These are phyloP conservation scores for Kwoniella shivajii DNA, from an alignment of 1,284 basidiomycete genomes.

Conservation along the genomic window DNA sequence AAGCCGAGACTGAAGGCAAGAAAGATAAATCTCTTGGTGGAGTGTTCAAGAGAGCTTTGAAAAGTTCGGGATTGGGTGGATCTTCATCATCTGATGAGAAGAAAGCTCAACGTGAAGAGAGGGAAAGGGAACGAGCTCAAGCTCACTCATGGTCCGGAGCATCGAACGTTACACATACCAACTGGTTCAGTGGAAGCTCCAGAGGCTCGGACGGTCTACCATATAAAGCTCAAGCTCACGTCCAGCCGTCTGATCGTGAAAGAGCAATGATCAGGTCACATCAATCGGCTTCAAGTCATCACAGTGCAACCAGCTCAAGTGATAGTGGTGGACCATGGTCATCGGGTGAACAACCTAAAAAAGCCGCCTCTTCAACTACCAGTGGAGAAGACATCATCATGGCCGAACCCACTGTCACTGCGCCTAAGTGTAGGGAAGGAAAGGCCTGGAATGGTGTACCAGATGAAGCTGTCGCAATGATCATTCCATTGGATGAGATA, in stretches of 20 bases:
- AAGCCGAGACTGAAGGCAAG: constrained; percentile 16
- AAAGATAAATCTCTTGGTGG: constrained; percentile 32
- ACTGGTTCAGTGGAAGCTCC: constrained; percentile 8
- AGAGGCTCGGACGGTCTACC: constrained; percentile 8
- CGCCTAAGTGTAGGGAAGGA: constrained; percentile 35
- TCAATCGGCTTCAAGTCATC: constrained; percentile 5
- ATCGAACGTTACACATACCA: constrained; percentile 9
- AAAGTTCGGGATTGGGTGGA: constrained; percentile 24
- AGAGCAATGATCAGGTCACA: background rate
- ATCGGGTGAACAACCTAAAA: constrained; percentile 3
- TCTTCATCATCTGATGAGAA: constrained; percentile 40
- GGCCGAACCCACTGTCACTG: background rate
- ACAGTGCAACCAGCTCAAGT: constrained; percentile 11
- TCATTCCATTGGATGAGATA: constrained; percentile 42
- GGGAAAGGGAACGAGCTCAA: constrained; percentile 39
- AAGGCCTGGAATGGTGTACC: constrained; percentile 52
- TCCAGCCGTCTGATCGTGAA: background rate
- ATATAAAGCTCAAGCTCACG: constrained; percentile 4
- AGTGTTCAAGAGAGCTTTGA: constrained; percentile 46
- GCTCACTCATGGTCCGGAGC: constrained; percentile 40
- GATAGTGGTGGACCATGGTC: constrained; percentile 11
- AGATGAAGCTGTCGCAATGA: constrained; percentile 53
- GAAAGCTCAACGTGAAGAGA: constrained; percentile 31
- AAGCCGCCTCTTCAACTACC: constrained; percentile 4
- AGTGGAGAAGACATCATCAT: constrained; percentile 3